Percentiles rank a stretch among this genome's conserved stretches.
phyloP scores from a whole-genome alignment of 208 protist genomes.

The Leishmania tropica region DNA sequence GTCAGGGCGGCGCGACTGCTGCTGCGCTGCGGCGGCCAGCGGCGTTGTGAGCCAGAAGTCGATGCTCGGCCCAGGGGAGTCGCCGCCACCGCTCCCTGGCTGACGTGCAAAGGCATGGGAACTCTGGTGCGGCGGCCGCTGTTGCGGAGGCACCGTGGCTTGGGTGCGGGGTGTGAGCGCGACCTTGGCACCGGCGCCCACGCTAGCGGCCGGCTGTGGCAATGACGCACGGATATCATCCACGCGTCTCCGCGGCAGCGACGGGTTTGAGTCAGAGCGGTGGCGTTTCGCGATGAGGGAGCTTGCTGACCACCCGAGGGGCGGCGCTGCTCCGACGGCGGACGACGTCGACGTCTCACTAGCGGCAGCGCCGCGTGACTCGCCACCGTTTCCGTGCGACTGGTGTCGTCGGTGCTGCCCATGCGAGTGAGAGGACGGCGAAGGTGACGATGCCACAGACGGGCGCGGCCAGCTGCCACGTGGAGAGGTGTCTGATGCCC shows the following conservation, averaged over 20 bases:
- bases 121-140: neutral
- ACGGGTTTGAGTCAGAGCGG: conserved; percentile 13
- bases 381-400: conserved; percentile 7
- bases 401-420: conserved; percentile 2
- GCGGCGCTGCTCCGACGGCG: conserved; percentile 17
- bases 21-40: neutral
- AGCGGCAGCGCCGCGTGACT: neutral
- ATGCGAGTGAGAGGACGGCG: neutral
- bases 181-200: neutral
- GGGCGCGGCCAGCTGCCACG: neutral
- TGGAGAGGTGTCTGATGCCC: neutral
- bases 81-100: conserved; percentile 11
- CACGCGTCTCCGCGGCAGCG: neutral
- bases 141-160: conserved; percentile 16
- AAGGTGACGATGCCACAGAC: neutral
- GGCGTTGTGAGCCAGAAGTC: conserved; percentile 3
- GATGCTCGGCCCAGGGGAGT: neutral
- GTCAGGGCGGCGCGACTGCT: neutral
- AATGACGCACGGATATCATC: neutral
- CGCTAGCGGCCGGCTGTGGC: neutral
- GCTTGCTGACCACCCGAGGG: conserved; percentile 65
- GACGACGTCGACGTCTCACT: neutral
- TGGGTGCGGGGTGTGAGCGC: conserved; percentile 19
- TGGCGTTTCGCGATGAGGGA: conserved; percentile 46
- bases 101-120: neutral